phyloP scores from a whole-genome alignment of 805 yeast genomes.

The Alloascoidea hylecoeti region DNA sequence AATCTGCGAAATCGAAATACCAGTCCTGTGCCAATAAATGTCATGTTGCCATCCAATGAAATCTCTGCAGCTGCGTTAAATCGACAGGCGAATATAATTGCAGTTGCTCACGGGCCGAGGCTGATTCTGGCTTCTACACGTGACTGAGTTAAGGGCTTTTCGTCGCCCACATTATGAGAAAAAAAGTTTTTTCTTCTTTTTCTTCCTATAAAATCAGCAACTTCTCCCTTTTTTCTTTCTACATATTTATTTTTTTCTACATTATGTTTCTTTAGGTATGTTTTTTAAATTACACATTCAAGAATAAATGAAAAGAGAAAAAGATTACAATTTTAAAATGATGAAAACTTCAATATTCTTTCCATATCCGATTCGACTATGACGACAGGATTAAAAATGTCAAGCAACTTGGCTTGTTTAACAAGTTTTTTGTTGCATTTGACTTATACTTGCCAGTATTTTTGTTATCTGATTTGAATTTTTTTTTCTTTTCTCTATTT shows the following conservation, averaged over 20 bases:
- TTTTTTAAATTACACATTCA: too few species aligned
- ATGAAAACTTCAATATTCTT: slow-evolving; percentile 21
- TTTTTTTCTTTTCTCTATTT: neutral
- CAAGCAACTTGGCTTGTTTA: slow-evolving; percentile 6
- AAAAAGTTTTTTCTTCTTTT: too few species aligned
- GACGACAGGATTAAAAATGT: slow-evolving; percentile 23
- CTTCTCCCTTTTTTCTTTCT: too few species aligned
- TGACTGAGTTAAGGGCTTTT: too few species aligned
- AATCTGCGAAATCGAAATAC: neutral
- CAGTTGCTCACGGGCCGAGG: neutral
- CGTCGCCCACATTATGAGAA: too few species aligned
- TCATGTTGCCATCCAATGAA: neutral
- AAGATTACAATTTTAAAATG: too few species aligned
- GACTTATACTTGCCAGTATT: slow-evolving; percentile 26
- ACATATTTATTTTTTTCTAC: too few species aligned
- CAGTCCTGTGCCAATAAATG: neutral
- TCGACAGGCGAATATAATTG: neutral
- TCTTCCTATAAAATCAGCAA: too few species aligned
- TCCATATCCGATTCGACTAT: slow-evolving; percentile 23
- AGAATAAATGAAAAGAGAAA: too few species aligned
- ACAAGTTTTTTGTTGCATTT: too few species aligned
- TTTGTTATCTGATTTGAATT: slow-evolving; percentile 13
- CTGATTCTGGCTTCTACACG: too few species aligned
- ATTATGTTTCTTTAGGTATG: too few species aligned
- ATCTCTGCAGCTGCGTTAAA: neutral